These are phyloP conservation scores for Phytophthora melonis DNA, from an alignment of 352 stramenopile genomes.

Conservation along the genomic window DNA sequence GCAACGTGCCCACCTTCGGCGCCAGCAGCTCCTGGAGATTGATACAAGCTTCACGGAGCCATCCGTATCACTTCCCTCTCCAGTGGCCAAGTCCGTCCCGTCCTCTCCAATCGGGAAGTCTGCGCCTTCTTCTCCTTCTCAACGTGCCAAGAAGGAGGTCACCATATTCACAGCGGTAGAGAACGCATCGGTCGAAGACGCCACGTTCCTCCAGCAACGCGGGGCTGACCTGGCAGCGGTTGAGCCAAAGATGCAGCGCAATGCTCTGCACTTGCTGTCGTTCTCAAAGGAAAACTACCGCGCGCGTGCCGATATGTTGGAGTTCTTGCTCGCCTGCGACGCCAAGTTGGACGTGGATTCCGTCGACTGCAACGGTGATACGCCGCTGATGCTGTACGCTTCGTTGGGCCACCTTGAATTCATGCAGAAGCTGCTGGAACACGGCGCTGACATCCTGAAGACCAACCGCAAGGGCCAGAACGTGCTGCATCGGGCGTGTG, in stretches of 20 bases:
- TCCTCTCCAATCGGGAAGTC: constrained; percentile 17
- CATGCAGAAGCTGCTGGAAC: constrained; percentile 45
- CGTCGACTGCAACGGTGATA: constrained; percentile 51
- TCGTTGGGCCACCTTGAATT: constrained; percentile 57
- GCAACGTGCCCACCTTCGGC: constrained; percentile 56
- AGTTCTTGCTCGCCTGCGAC: constrained; percentile 52
- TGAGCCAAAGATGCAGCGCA: constrained; percentile 55
- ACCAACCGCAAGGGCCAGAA: constrained; percentile 47
- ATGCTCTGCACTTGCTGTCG: constrained; percentile 65
- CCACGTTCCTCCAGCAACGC: constrained; percentile 56
- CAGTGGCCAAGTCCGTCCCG: neutral
- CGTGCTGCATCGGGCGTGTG: constrained; percentile 68
- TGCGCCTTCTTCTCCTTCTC: constrained; percentile 23
- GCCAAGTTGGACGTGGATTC: constrained; percentile 53
- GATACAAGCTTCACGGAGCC: constrained; percentile 8
- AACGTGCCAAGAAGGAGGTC: constrained; percentile 33
- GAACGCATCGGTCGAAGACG: constrained; percentile 63
- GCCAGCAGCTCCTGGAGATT: constrained; percentile 41
- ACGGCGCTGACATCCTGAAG: constrained; percentile 37
- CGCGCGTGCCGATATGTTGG: constrained; percentile 58
- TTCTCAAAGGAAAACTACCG: constrained; percentile 61
- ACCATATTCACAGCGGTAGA: constrained; percentile 71
- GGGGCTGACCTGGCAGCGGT: constrained; percentile 48
- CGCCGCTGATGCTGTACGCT: constrained; percentile 66
- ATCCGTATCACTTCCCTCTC: neutral